Base-by-base conservation (phyloP, 495 filamentous ascomycete genomes). In the Aspergillus leporis region DNA sequence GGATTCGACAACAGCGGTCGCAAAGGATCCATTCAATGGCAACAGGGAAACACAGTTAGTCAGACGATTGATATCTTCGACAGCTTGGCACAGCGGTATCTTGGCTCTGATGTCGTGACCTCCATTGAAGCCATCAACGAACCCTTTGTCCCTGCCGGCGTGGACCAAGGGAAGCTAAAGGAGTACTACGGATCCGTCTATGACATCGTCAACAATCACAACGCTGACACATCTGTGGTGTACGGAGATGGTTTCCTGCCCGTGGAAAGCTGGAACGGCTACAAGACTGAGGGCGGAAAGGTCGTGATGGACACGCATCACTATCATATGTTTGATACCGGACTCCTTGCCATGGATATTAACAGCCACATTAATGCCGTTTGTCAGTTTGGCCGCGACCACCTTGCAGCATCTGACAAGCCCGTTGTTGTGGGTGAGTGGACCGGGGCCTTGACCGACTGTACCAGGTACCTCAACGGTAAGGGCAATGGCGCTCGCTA, bases 1-100 rank as follows among this genome's bases (percentile, higher is more conserved):
- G 90, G 90, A 18, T 92, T 91, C 69, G 91, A 91, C 68, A 91
- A 92, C 70, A 85, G 79, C 46, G 90, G 89, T 9, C 76, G 77
- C 53, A 81, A 81, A 60, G 90, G 87, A n/a, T 56, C 74, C 6
- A 81, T 92, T 41, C 64, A 80, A 12, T 92, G 89, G 89, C 80
- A 81, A 55, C 70, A 78, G 40, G 85, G 81, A 18, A 66, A 83
- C 62, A 87, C 78, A 12, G 80, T 86, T 12, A 43, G 72, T 3
- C 70, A 83, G 43, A 89, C 87, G 0, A 60, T 89, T 40, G 67
- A 70, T 23, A 86, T 87, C 13, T 74, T 91, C 23, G 54, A 78
- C n/a, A 76, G 63, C 13, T 76, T 93, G 28, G 79, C 83, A 10
- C 59, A 77, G 28, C 83, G 85, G 32, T 92, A 90, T 69, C 77